Evolutionary conservation across 2,329 filamentous ascomycete genomes (phyloP).

Genomic region (Aschersonia sp.): DNA sequence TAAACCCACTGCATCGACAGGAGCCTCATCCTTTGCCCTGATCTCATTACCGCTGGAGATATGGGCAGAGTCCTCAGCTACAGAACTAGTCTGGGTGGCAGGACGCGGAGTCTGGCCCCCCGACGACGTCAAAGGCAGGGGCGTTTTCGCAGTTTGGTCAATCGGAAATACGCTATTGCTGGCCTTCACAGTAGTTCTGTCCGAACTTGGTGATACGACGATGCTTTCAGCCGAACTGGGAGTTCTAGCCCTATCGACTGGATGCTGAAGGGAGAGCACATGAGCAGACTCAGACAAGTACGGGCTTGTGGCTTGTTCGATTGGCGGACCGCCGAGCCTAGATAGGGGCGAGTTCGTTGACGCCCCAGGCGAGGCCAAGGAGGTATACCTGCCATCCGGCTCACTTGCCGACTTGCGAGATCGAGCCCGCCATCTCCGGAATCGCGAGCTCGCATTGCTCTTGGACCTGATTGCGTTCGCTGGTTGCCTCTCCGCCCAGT

Average conservation of each 20-base stretch:
- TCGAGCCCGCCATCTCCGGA: conserved; percentile 26
- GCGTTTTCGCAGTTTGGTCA: neutral
- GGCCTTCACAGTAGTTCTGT: neutral
- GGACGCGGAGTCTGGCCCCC: no score
- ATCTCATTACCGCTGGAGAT: no score
- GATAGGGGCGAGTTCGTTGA: conserved; percentile 5
- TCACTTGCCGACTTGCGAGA: conserved; percentile 23
- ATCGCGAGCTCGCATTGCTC: conserved; percentile 18
- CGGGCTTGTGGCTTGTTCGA: conserved; percentile 19
- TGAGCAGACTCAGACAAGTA: conserved; percentile 33
- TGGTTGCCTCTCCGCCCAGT: conserved; percentile 44
- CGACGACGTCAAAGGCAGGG: no score
- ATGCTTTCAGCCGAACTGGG: neutral
- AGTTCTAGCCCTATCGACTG: neutral
- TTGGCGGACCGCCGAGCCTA: conserved; percentile 5
- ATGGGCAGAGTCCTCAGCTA: no score
- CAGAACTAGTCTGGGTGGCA: no score
- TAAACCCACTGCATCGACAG: neutral
- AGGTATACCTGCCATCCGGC: conserved; percentile 9
- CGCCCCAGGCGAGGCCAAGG: conserved; percentile 11
- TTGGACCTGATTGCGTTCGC: conserved; percentile 12
- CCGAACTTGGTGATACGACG: neutral
- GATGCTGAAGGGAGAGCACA: conserved; percentile 29
- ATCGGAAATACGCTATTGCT: neutral
- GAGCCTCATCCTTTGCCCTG: neutral